Conservation (phyloP, 176 grass and related monocot species). For the Urochloa ruziziensis region DNA sequence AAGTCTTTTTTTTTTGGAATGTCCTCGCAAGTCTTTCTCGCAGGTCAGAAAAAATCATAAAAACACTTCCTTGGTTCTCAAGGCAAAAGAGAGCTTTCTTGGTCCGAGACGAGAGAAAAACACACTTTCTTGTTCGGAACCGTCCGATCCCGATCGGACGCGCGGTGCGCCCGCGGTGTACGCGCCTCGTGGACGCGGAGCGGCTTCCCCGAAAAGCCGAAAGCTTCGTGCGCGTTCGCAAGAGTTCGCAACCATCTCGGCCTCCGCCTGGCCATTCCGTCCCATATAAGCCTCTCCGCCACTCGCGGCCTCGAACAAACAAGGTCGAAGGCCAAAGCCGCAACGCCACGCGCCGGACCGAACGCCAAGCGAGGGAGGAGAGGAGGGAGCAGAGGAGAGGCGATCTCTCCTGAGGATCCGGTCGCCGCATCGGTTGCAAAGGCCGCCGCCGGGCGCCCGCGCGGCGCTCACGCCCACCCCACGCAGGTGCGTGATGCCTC, state of each 20-base stretch:
- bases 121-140: neutral
- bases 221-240: slow-evolving; percentile 1
- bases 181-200: neutral
- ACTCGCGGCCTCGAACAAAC: neutral
- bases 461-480: neutral
- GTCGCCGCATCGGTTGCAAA: neutral
- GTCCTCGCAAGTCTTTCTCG: too few relatives aligned
- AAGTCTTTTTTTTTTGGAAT: too few relatives aligned
- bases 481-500: slow-evolving; percentile 21
- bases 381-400: neutral
- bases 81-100: neutral
- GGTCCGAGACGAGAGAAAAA: too few relatives aligned
- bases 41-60: too few relatives aligned
- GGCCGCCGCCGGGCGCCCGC: neutral
- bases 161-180: neutral
- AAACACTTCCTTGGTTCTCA: neutral
- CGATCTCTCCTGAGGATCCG: neutral
- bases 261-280: neutral
- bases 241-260: slow-evolving; percentile 12
- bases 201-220: neutral
- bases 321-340: neutral
- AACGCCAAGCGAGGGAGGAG: neutral
- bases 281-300: neutral
- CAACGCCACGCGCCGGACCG: neutral
- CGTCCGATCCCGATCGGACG: neutral